Conservation (phyloP, 345 rosid genomes). For the Angophora floribunda region DNA sequence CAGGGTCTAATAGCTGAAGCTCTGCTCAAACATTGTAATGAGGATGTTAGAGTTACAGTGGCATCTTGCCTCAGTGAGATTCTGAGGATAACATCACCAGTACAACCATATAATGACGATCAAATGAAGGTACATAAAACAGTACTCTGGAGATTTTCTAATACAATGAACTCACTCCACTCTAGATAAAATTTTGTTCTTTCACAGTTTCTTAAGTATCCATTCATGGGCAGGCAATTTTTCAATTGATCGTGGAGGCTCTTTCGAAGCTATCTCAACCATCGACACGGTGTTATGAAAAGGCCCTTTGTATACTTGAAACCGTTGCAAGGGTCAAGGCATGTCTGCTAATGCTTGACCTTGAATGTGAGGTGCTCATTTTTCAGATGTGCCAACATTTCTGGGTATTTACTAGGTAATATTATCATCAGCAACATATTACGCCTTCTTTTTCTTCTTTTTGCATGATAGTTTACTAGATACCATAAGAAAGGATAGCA, state of each 20-base stretch:
- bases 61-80: slow-evolving; percentile 68
- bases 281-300: slow-evolving; percentile 35
- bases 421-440: background rate
- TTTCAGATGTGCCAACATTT: background rate
- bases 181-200: background rate
- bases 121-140: slow-evolving; percentile 49
- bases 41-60: slow-evolving; percentile 51
- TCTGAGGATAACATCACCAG: slow-evolving; percentile 74
- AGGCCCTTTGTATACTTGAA: background rate
- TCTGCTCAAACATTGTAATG: slow-evolving; percentile 40
- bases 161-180: background rate
- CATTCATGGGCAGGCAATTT: slow-evolving; percentile 43
- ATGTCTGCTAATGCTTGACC: background rate
- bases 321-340: background rate
- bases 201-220: background rate
- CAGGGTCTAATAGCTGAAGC: slow-evolving; percentile 39
- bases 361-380: background rate
- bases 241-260: slow-evolving; percentile 38
- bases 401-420: background rate
- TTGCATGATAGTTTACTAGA: background rate
- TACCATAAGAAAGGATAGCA: background rate
- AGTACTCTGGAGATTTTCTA: background rate
- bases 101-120: slow-evolving; percentile 55
- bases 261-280: slow-evolving; percentile 44
- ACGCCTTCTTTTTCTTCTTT: fast-evolving